phyloP scores from a whole-genome alignment of 805 yeast genomes.

The Cyberlindnera mrakii region DNA sequence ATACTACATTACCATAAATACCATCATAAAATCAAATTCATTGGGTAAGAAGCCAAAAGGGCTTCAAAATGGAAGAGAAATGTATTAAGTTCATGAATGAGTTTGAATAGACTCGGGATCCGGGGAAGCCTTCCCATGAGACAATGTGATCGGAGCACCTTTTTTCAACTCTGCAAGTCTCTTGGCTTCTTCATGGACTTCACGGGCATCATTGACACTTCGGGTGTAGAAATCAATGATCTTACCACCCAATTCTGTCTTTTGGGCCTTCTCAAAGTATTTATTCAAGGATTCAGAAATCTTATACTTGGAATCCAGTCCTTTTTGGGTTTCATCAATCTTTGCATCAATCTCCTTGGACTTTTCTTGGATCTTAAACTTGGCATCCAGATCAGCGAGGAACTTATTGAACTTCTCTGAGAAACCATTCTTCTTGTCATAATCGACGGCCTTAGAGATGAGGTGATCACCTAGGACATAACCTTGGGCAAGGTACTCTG shows the following conservation, averaged over 20 bases:
- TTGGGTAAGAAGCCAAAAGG: too few relatives aligned
- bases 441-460: constrained; percentile 51
- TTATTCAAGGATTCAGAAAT: constrained; percentile 34
- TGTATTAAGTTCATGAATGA: too few relatives aligned
- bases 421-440: constrained; percentile 61
- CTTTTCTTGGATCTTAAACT: constrained; percentile 48
- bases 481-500: constrained; percentile 72
- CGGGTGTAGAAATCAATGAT: constrained; percentile 55
- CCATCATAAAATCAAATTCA: too few relatives aligned
- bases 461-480: constrained; percentile 59
- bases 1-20: too few relatives aligned
- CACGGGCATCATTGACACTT: constrained; percentile 48
- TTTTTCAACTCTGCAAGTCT: constrained; percentile 60
- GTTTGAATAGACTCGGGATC: too few relatives aligned
- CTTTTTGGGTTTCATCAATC: constrained; percentile 34
- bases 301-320: constrained; percentile 35
- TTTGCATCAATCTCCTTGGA: constrained; percentile 30
- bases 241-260: constrained; percentile 44
- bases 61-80: too few relatives aligned
- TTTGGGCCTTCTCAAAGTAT: constrained; percentile 24
- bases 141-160: constrained; percentile 1
- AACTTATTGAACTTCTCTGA: constrained; percentile 52
- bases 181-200: constrained; percentile 69
- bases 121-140: too few relatives aligned
- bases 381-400: constrained; percentile 47